Conservation (phyloP, 73 alveolate species). For the Paramecium sonneborni region DNA sequence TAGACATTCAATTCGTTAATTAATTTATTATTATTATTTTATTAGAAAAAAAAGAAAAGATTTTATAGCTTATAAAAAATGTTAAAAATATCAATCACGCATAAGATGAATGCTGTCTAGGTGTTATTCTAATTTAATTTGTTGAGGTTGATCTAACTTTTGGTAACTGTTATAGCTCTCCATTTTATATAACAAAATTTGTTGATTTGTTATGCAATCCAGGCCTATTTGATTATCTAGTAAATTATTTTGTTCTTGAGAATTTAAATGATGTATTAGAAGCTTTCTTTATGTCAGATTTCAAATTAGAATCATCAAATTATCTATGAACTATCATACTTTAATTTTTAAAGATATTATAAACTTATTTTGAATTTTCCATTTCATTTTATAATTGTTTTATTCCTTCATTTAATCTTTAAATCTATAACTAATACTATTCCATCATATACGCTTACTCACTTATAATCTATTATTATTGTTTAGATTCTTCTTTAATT, state of each 20-base stretch:
- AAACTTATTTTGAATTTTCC: neutral
- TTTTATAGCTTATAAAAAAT: neutral
- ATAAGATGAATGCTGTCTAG: neutral
- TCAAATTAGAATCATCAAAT: neutral
- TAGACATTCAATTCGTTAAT: slow-evolving; percentile 21
- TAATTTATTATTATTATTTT: neutral
- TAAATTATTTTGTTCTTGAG: neutral
- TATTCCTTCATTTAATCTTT: neutral
- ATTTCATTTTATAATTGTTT: neutral
- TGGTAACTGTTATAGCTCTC: neutral
- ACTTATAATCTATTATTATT: neutral
- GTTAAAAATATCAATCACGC: neutral
- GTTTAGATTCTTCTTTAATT: neutral
- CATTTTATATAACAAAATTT: neutral
- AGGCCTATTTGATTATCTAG: neutral
- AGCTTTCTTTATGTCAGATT: neutral
- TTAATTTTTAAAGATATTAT: neutral
- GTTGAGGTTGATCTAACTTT: neutral
- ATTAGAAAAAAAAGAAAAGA: neutral
- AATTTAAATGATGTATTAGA: neutral
- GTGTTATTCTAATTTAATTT: neutral
- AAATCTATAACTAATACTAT: neutral
- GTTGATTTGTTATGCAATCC: neutral
- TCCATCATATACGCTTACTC: neutral
- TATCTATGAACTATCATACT: neutral